Base-by-base conservation (phyloP, 352 stramenopile species). In the Globisporangium cystogenes region DNA sequence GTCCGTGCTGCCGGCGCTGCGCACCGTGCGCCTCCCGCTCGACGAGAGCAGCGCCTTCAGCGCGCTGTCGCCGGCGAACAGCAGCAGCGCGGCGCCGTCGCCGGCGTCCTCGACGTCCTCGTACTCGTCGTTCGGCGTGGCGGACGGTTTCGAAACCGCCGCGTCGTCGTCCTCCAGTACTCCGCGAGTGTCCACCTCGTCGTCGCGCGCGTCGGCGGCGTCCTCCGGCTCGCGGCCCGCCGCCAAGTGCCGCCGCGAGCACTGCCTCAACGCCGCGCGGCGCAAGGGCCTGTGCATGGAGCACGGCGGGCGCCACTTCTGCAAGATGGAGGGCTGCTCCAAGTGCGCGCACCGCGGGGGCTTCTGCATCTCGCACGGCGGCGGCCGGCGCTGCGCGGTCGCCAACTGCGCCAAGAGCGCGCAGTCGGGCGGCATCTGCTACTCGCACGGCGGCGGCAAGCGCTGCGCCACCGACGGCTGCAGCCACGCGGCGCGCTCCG, bases 231-330 rank as follows among this genome's bases (percentile, higher is more conserved):
- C 63, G 27, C 60, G 52, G 23, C 41, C 43, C 14, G 51, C 42
- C 45, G 53, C 61, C 49, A 72, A 73, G 35, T 90, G 80, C 55
- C 82, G 82, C n/a, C 74, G 78, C 26, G 76, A 79, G 23, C 60
- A 82, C 54, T 93, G 83, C 63, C 18, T n/a, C 11, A 88, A 90
- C 60, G 71, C 74, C 36, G 80, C 81, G 37, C 72, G 82, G 55
- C 79, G 80, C 48, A 91, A 90, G 60, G 83, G 86, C 0, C 74
- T 96, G 0, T 96, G 86, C 62, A 92, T 91, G 78, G 81, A 90
- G 50, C 86, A 96, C 61, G 86, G 86, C 35, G 86, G 86, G 3
- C 76, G 86, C 26, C 80, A 93, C 63, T 86, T 90, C 26, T 96
- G 86, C 67, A 91, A 91, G 58, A 86, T 90, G 68, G 66, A 80